A percentile compares a stretch with the other conserved stretches of the same genome.
Conservation (phyloP, 345 rosid species). For the Trapa incisa region DNA sequence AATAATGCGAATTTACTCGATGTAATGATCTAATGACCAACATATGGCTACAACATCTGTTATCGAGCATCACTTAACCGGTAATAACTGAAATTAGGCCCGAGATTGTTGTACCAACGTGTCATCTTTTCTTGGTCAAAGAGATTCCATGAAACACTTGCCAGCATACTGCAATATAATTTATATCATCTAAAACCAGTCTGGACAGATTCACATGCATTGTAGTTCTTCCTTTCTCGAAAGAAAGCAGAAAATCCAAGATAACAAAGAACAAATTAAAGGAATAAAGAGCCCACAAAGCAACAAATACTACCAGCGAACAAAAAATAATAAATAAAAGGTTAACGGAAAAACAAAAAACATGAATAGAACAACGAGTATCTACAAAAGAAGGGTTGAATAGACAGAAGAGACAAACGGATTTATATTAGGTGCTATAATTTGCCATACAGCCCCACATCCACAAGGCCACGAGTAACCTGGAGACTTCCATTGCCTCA, state of each 20-base stretch:
- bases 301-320: not conserved
- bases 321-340: not conserved
- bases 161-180: not conserved
- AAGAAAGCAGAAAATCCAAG: constrained; percentile 1
- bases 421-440: not conserved
- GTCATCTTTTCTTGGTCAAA: not conserved
- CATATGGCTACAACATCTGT: too few species aligned
- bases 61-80: too few species aligned
- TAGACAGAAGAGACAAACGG: constrained; percentile 17
- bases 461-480: too few species aligned
- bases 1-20: too few species aligned
- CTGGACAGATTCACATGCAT: not conserved
- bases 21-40: too few species aligned
- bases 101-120: not conserved
- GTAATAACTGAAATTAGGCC: not conserved
- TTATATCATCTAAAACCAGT: not conserved
- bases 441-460: too few species aligned
- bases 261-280: not conserved
- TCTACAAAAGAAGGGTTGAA: not conserved
- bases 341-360: not conserved
- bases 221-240: not conserved
- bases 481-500: too few species aligned
- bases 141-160: not conserved
- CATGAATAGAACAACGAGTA: constrained; percentile 1
- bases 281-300: constrained; percentile 6